Evolutionary conservation across 192 early-diverging fungal species (phyloP).

Genomic region (Rhizophagus sp.): DNA sequence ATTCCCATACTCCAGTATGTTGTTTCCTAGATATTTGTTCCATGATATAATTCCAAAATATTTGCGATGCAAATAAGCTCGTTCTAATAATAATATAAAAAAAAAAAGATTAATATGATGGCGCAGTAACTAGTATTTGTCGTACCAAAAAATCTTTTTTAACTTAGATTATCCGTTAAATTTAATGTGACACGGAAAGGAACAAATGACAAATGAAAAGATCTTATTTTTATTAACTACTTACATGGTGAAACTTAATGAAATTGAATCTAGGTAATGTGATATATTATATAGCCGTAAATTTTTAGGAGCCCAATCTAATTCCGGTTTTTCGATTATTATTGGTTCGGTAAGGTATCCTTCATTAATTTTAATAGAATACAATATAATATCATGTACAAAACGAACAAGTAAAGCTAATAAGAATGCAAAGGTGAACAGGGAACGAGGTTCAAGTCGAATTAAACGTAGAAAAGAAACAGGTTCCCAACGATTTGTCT

Average conservation of each 20-base stretch:
- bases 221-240: background rate
- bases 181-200: background rate
- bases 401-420: background rate
- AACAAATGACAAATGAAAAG: too few relatives aligned
- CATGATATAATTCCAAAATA: constrained; percentile 1
- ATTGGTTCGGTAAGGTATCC: background rate
- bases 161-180: background rate
- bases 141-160: background rate
- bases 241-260: constrained; percentile 3
- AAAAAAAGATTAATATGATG: background rate
- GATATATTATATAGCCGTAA: too few relatives aligned
- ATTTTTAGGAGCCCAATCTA: background rate
- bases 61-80: background rate
- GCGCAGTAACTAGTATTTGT: background rate
- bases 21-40: constrained; percentile 2
- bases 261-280: background rate
- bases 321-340: background rate
- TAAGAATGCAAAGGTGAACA: constrained; percentile 15
- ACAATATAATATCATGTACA: constrained; percentile 3
- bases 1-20: background rate
- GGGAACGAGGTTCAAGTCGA: constrained; percentile 1
- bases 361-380: constrained; percentile 13
- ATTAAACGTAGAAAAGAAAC: background rate
- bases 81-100: background rate
- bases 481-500: background rate